Evolutionary conservation across 1,284 basidiomycete species (phyloP).

Genomic region (Hemileia vastatrix): DNA sequence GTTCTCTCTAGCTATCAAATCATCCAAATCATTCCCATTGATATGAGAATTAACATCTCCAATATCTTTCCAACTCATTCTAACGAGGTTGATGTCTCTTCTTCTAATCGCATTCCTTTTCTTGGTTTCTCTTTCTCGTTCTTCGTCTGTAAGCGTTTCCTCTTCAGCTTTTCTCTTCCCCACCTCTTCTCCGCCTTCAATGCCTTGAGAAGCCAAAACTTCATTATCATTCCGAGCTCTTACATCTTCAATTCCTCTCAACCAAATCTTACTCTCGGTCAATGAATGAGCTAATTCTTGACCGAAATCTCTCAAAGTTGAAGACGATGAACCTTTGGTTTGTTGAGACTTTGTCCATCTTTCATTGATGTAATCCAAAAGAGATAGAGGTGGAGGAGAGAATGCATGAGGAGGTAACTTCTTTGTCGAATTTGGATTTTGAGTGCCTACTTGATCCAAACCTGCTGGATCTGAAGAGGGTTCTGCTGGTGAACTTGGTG

Average conservation of each 20-base stretch:
- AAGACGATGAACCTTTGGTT: neutral
- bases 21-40: no score
- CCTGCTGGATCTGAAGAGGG: no score
- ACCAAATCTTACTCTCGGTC: conserved; percentile 31
- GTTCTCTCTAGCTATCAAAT: no score
- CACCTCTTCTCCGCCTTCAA: neutral
- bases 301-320: conserved; percentile 22
- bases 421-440: no score
- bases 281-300: conserved; percentile 25
- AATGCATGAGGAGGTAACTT: no score
- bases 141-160: neutral
- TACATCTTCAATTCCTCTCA: conserved; percentile 30
- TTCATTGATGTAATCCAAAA: no score
- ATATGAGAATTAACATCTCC: neutral
- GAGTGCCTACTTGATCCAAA: no score
- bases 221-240: conserved; percentile 23
- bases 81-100: neutral
- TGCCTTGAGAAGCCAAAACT: neutral
- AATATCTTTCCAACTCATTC: neutral
- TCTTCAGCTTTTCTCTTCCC: neutral
- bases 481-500: no score
- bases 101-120: neutral
- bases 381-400: no score
- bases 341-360: neutral
- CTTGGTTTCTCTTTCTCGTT: neutral